Percentiles rank a stretch among this genome's conserved stretches.
Evolutionary conservation across 2,329 filamentous ascomycete species (phyloP).

Genomic region (Sporothrix variecibatus): DNA sequence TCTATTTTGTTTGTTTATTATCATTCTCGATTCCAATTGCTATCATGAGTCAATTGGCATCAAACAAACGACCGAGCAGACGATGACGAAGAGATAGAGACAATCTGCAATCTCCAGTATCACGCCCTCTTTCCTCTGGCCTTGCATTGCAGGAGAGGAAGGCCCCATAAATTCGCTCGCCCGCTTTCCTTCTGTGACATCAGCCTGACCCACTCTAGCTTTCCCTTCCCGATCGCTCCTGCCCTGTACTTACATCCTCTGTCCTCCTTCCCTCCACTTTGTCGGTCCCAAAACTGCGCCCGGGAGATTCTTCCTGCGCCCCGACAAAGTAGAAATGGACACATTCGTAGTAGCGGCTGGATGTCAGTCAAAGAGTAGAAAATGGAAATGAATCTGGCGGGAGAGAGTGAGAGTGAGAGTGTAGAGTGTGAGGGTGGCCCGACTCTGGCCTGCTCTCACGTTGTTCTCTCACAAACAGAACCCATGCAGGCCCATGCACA

Average conservation of each 20-base stretch:
- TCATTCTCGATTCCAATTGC: neutral
- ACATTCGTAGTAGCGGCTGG: neutral
- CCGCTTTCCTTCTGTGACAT: slow-evolving; percentile 19
- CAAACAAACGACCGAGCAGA: neutral
- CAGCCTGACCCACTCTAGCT: slow-evolving; percentile 23
- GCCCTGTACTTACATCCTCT: neutral
- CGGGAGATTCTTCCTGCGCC: neutral
- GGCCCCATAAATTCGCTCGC: neutral
- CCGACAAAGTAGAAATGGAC: neutral
- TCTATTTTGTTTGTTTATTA: neutral
- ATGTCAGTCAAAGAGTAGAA: neutral
- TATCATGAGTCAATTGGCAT: neutral
- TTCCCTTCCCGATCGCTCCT: slow-evolving; percentile 1
- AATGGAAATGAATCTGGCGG: neutral
- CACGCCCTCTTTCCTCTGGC: neutral
- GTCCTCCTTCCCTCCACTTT: neutral
- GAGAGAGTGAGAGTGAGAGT: neutral
- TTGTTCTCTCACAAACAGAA: neutral
- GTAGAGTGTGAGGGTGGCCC: neutral
- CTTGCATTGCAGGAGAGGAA: no score
- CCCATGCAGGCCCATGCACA: neutral
- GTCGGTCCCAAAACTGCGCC: neutral
- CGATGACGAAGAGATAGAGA: neutral
- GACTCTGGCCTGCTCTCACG: slow-evolving; percentile 4
- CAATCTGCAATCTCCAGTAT: neutral